Evolutionary conservation across 768 basidiomycete species (phyloP), one percentile per base, ranked within the genome.

Genomic region (Hypholoma sublateritium): DNA sequence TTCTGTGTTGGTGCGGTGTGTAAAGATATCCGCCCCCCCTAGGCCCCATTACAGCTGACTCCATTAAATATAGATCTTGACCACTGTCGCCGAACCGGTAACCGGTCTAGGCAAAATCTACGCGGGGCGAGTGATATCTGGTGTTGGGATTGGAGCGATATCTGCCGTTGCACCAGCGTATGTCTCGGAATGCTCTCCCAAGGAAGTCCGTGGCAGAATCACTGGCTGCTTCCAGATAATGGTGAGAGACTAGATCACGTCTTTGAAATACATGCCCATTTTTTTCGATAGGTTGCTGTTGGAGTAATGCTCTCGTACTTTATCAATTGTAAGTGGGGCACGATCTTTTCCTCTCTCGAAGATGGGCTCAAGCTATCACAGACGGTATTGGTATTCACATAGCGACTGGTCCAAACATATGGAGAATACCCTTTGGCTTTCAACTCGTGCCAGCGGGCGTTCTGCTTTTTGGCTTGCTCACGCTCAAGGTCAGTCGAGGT

Each of bases 291-390:
- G 77, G 77, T 91, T 19, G 89, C 91, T 21, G 76, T 84, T 49
- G 93, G 92, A 51, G 91, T 91, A 59, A 92, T 93, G 85, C 76
- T 94, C 56, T 89, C 87, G 0, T 92, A 91, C 70, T 91, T 89
- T 69, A 78, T 91, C 62, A 90, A 92, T 64, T 81, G 88, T 90
- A 56, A 50, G 87, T 74, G 32, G 11, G 28, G 1, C 5, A 32
- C 3, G 28, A 32, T 32, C 28, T 32, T 32, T 9, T 32, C 6
- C 28, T 32, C 6, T 32, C 28, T 32, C 9, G 28, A 32, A 32
- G 6, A 7, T 7, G 28, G 28, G 28, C 28, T 32, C 2, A 32
- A 32, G 28, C 5, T 9, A 32, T 6, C 28, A 32, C 28, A 89
- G 88, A 78, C 45, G 89, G 87, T 6, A 79, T 89, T 47, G 77